phyloP scores from a whole-genome alignment of 2,329 filamentous ascomycete species.

The Ceratocystis huliohia region DNA sequence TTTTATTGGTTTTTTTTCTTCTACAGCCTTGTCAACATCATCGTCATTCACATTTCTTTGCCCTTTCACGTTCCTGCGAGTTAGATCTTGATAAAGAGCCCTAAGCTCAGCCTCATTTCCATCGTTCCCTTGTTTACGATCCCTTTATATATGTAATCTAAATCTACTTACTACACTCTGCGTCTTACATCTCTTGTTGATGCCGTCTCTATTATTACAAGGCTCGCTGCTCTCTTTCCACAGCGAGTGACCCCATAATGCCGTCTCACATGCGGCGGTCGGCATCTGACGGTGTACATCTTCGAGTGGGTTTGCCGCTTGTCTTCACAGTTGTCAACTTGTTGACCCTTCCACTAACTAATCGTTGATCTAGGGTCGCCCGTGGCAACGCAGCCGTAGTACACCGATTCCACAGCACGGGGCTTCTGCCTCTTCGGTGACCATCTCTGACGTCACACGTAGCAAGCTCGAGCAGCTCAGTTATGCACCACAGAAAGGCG shows the following conservation, averaged over 20 bases:
- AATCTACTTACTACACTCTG: neutral
- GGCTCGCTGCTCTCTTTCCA: conserved; percentile 31
- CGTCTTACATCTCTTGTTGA: conserved; percentile 17
- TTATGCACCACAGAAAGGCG: conserved; percentile 33
- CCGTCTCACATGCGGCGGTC: conserved; percentile 14
- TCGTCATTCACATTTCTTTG: neutral
- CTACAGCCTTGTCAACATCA: neutral
- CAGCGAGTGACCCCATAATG: conserved; percentile 27
- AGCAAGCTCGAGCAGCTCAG: conserved; percentile 47
- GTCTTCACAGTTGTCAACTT: conserved; percentile 25
- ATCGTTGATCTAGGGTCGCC: conserved; percentile 23
- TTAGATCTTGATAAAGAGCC: neutral
- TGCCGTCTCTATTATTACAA: conserved; percentile 23
- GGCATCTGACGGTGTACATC: conserved; percentile 13
- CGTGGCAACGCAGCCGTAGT: conserved; percentile 44
- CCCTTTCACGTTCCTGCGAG: neutral
- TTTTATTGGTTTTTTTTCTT: neutral
- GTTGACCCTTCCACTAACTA: neutral
- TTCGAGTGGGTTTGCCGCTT: conserved; percentile 22
- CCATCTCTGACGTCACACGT: conserved; percentile 46
- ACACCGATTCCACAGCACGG: conserved; percentile 21
- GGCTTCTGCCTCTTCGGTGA: conserved; percentile 19
- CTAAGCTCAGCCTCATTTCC: neutral
- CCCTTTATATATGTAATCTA: neutral
- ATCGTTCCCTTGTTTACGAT: neutral